phyloP scores from a whole-genome alignment of 2,329 filamentous ascomycete species.

The Juglanconis oblonga region DNA sequence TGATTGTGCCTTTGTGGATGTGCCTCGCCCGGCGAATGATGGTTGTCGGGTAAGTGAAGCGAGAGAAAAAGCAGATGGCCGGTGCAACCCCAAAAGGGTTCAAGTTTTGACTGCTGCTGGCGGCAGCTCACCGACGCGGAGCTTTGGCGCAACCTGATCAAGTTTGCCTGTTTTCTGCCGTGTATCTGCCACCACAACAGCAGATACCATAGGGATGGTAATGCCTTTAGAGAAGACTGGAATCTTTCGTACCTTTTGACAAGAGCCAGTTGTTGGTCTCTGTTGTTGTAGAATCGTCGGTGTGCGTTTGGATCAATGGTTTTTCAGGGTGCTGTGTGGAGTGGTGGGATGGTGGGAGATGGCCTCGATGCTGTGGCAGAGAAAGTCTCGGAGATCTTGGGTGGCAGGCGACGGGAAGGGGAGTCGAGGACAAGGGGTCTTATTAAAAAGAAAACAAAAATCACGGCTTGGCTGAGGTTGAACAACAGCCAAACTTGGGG shows the following conservation, averaged over 20 bases:
- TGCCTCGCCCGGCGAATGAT: neutral
- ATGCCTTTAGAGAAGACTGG: too few relatives aligned
- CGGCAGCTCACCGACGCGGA: neutral
- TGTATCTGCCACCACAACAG: too few relatives aligned
- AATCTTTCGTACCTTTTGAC: too few relatives aligned
- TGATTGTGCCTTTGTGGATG: neutral
- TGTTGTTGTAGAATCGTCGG: too few relatives aligned
- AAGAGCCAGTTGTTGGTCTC: too few relatives aligned
- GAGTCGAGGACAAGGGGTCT: conserved; percentile 19
- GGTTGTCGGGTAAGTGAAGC: neutral
- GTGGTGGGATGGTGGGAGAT: conserved; percentile 8
- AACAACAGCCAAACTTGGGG: neutral
- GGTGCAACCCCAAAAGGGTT: neutral
- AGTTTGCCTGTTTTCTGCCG: neutral
- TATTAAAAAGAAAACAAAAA: conserved; percentile 19
- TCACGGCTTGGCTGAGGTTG: conserved; percentile 1
- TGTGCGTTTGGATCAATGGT: too few relatives aligned
- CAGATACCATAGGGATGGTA: too few relatives aligned
- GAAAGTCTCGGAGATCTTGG: neutral
- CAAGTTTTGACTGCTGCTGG: neutral
- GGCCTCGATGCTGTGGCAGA: conserved; percentile 8
- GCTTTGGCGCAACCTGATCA: neutral
- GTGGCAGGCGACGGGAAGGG: conserved; percentile 1
- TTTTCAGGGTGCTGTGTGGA: neutral
- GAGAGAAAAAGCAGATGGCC: neutral